Evolutionary conservation across 495 filamentous ascomycete species (phyloP), one percentile per base, ranked within the genome.

Genomic region (Elaphomyces granulatus): DNA sequence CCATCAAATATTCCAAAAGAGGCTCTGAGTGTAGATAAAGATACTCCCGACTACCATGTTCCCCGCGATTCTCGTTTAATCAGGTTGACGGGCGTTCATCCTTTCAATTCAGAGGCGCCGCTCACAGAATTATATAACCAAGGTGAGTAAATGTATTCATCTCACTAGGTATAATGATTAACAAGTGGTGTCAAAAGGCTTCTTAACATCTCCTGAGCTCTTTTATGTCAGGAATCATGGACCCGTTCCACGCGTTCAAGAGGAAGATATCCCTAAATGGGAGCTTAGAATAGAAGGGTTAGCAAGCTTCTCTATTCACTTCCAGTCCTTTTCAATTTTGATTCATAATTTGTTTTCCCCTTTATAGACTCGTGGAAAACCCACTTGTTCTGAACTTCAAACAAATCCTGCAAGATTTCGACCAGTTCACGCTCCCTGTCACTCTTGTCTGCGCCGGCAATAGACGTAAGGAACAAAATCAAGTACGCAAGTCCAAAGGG

Each of bases 191-290:
- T n/a, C n/a, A 12, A 18, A 40, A 69, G 78, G 79, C 3, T 96
- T 94, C 55, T 64, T 96, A 28, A 96, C 88, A 3, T 80, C 79
- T 16, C 80, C 84, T n/a, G 83, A 94, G 45, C 64, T 96, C 1
- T 92, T 94, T 62, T 96, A 90, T 56, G 88, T 96, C n/a, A 64
- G 88, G 45, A 96, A 95, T 41, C 88, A 96, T 68, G 88, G 88
- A 7, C 67, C 82, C 0, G 88, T 95, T 4, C 88, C 88, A 2
- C 54, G 70, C 18, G 83, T 94, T 6, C 63, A 66, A 6, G 83
- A 93, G 48, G 64, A 73, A 21, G 74, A 81, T 4, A 72, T 87
- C 35, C 72, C 76, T 37, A 69, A 80, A 48, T 96, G 88, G 88
- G 74, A 83, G 41, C 79, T 96, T 40, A 76, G 75, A 9, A 69